A percentile compares a stretch with the other conserved stretches of the same genome.
phyloP scores from a whole-genome alignment of 768 basidiomycete genomes.

The Piloderma croceum region DNA sequence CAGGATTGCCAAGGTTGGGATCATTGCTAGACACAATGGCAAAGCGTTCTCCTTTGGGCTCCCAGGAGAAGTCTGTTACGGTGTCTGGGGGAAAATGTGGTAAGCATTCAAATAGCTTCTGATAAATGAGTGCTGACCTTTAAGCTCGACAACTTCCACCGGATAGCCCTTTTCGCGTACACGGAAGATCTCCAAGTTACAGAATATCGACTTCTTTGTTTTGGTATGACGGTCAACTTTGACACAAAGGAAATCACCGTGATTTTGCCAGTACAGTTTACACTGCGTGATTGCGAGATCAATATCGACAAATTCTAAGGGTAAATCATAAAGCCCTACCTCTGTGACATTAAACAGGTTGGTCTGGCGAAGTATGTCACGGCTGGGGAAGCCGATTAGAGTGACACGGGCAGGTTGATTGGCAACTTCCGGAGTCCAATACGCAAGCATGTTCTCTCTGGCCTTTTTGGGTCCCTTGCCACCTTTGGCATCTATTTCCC shows the following conservation, averaged over 20 bases:
- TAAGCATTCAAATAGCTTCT: neutral
- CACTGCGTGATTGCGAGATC: slow-evolving; percentile 48
- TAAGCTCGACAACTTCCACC: slow-evolving; percentile 95
- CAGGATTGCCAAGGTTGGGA: slow-evolving; percentile 86
- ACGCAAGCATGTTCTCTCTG: slow-evolving; percentile 89
- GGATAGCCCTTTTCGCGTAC: slow-evolving; percentile 97
- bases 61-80: slow-evolving; percentile 96
- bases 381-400: slow-evolving; percentile 83
- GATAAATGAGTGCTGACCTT: slow-evolving; percentile 49
- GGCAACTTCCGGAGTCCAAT: slow-evolving; percentile 94
- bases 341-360: slow-evolving; percentile 98
- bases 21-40: slow-evolving; percentile 92
- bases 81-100: slow-evolving; percentile 51
- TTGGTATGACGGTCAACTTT: slow-evolving; percentile 99
- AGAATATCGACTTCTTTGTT: slow-evolving; percentile 97
- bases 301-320: slow-evolving; percentile 4
- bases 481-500: slow-evolving; percentile 44
- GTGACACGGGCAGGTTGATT: slow-evolving; percentile 98
- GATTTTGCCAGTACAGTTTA: slow-evolving; percentile 97
- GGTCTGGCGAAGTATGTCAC: slow-evolving; percentile 82
- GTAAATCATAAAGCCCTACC: slow-evolving; percentile 41
- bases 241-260: slow-evolving; percentile 97
- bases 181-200: slow-evolving; percentile 96
- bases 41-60: slow-evolving; percentile 95
- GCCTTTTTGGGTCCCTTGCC: slow-evolving; percentile 52